Percentiles rank a stretch among this genome's conserved stretches.
Evolutionary conservation across 164 flowering plant species (phyloP).

Genomic region (Magnolia changhungtana): DNA sequence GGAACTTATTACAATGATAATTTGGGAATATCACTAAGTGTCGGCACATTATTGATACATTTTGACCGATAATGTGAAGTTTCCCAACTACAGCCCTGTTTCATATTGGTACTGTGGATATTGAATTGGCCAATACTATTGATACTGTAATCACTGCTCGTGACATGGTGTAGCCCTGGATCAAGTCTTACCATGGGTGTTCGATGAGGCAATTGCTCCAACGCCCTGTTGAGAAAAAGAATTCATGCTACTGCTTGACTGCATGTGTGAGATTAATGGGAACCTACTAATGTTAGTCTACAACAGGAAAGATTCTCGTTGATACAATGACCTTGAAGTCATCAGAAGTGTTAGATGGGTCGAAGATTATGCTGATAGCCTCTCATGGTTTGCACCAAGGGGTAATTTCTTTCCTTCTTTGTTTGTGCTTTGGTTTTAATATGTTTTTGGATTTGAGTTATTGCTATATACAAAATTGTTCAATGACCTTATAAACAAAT

Average conservation of each 20-base stretch:
- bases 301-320: slow-evolving; percentile 59
- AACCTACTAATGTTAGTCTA: not conserved
- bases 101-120: too few relatives aligned
- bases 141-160: too few relatives aligned
- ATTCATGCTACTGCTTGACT: not conserved
- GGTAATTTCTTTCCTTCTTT: slow-evolving; percentile 32
- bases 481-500: too few relatives aligned
- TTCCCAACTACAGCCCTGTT: too few relatives aligned
- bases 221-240: too few relatives aligned
- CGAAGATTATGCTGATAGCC: slow-evolving; percentile 82
- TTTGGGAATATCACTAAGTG: too few relatives aligned
- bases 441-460: not conserved
- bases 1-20: too few relatives aligned
- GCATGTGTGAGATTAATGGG: not conserved
- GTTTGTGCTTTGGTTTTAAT: not conserved
- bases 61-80: too few relatives aligned
- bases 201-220: too few relatives aligned
- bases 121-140: too few relatives aligned
- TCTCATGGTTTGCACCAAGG: slow-evolving; percentile 95
- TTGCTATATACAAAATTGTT: too few relatives aligned
- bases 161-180: not conserved
- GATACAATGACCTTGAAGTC: slow-evolving; percentile 50
- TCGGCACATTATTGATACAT: too few relatives aligned
- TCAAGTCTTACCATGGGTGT: not conserved
- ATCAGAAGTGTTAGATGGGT: slow-evolving; percentile 47